Conservation (phyloP, 2,329 filamentous ascomycete genomes). For the Nemania sp. region DNA sequence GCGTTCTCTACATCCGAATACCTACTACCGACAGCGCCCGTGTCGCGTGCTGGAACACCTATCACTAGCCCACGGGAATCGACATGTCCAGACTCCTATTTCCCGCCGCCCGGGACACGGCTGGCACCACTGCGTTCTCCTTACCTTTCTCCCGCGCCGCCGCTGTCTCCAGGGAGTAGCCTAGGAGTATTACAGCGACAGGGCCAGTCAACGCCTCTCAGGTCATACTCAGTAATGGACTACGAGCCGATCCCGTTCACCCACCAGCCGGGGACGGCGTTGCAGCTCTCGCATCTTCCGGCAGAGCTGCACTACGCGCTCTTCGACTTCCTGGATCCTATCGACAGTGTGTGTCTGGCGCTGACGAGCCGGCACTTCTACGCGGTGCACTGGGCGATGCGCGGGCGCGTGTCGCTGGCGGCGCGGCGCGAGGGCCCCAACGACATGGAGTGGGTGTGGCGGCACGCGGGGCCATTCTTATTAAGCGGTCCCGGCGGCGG, state of each 20-base stretch:
- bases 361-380: slow-evolving; percentile 63
- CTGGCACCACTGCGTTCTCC: slow-evolving; percentile 19
- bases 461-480: slow-evolving; percentile 53
- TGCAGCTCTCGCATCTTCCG: slow-evolving; percentile 57
- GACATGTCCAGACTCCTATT: slow-evolving; percentile 29
- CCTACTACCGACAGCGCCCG: slow-evolving; percentile 28
- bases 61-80: slow-evolving; percentile 28
- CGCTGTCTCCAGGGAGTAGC: slow-evolving; percentile 21
- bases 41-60: slow-evolving; percentile 29
- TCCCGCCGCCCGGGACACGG: slow-evolving; percentile 18
- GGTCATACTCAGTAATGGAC: slow-evolving; percentile 65
- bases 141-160: slow-evolving; percentile 10
- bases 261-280: slow-evolving; percentile 50
- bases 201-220: slow-evolving; percentile 49
- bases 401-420: slow-evolving; percentile 59
- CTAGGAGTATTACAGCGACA: slow-evolving; percentile 36
- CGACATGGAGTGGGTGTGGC: slow-evolving; percentile 66
- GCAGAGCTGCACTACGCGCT: slow-evolving; percentile 63
- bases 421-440: slow-evolving; percentile 63
- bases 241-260: slow-evolving; percentile 58
- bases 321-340: slow-evolving; percentile 65
- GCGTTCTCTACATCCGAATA: slow-evolving; percentile 39
- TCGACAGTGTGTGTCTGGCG: slow-evolving; percentile 65
- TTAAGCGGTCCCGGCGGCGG: slow-evolving; percentile 21
- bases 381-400: slow-evolving; percentile 58